phyloP scores from a whole-genome alignment of 805 yeast species.

The Groenewaldozyma salmanticensis region DNA sequence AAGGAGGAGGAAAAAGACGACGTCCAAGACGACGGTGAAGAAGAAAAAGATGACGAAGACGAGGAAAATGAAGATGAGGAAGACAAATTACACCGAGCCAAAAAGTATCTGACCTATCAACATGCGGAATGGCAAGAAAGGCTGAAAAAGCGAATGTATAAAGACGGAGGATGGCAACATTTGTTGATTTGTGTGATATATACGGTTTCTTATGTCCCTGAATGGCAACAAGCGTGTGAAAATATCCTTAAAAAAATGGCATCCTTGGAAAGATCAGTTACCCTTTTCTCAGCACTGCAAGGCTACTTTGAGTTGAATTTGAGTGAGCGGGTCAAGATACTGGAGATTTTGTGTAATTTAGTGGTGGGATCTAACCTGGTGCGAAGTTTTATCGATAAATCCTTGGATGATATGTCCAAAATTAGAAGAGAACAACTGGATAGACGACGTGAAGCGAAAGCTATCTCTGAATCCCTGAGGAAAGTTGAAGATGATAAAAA shows the following conservation, averaged over 20 bases:
- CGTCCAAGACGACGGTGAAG: slow-evolving; percentile 24
- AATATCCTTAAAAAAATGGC: slow-evolving; percentile 46
- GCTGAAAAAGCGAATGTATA: slow-evolving; percentile 60
- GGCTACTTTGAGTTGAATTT: slow-evolving; percentile 50
- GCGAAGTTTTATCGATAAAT: slow-evolving; percentile 54
- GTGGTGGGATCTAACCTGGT: slow-evolving; percentile 49
- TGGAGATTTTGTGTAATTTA: slow-evolving; percentile 57
- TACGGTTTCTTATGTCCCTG: slow-evolving; percentile 46
- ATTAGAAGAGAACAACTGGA: slow-evolving; percentile 63
- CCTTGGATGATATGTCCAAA: slow-evolving; percentile 52
- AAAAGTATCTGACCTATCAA: slow-evolving; percentile 13
- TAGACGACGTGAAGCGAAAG: slow-evolving; percentile 49
- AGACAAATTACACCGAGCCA: slow-evolving; percentile 12
- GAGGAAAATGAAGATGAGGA: slow-evolving; percentile 20
- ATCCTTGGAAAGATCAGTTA: slow-evolving; percentile 39
- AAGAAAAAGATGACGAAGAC: slow-evolving; percentile 22
- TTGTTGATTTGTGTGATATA: slow-evolving; percentile 65
- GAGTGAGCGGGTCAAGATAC: slow-evolving; percentile 43
- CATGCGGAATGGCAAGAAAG: slow-evolving; percentile 60
- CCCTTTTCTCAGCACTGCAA: slow-evolving; percentile 38
- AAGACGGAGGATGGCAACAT: slow-evolving; percentile 80
- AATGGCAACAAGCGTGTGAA: slow-evolving; percentile 40
- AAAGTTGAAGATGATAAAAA: slow-evolving; percentile 34
- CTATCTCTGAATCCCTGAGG: slow-evolving; percentile 42
- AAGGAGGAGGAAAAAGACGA: slow-evolving; percentile 25